Evolutionary conservation across 768 basidiomycete genomes (phyloP).

Genomic region (Tulasnella sp.): DNA sequence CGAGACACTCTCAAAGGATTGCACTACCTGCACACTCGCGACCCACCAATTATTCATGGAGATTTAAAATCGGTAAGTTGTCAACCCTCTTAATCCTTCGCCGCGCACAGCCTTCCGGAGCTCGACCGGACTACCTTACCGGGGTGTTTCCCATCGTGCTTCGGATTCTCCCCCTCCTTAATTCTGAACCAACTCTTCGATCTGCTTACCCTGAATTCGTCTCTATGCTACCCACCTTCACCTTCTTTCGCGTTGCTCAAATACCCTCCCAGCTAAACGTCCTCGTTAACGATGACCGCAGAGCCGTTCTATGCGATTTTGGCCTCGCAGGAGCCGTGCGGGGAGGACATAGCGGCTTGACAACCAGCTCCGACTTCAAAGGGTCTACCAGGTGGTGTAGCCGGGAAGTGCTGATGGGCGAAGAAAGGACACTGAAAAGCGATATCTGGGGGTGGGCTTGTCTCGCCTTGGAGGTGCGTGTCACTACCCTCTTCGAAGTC

Average conservation of each 20-base stretch:
- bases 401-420: not conserved
- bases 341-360: not conserved
- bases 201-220: not conserved
- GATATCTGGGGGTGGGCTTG: not conserved
- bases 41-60: not conserved
- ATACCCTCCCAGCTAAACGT: not conserved
- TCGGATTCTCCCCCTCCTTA: too few species aligned
- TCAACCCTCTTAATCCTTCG: not conserved
- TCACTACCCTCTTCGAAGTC: not conserved
- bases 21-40: not conserved
- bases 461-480: not conserved
- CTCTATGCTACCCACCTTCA: not conserved
- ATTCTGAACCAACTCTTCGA: not conserved
- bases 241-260: not conserved
- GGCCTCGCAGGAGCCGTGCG: slow-evolving; percentile 1
- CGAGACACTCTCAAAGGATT: not conserved
- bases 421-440: not conserved
- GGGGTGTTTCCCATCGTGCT: not conserved
- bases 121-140: not conserved
- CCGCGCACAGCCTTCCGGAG: not conserved
- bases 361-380: not conserved
- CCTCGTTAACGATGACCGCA: not conserved
- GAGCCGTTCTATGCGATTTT: not conserved
- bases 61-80: not conserved
- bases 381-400: not conserved